Percentiles rank a stretch among this genome's conserved stretches.
These are phyloP conservation scores for Trichoderma breve DNA, from an alignment of 2,329 filamentous ascomycete genomes.

Conservation along the genomic window DNA sequence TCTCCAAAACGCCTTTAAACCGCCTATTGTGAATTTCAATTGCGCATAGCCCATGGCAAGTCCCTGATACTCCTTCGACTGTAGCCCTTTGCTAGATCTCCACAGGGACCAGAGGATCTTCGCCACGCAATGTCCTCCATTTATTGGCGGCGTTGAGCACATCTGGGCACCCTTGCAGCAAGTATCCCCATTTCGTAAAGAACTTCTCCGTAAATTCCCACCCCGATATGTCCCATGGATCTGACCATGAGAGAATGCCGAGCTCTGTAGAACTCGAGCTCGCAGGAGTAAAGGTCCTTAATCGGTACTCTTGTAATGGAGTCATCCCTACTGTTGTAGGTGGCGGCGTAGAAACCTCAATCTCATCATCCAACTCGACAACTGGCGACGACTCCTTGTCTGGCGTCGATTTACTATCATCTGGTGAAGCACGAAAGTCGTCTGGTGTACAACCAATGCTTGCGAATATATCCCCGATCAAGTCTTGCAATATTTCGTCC, in stretches of 20 bases:
- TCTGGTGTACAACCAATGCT: background rate
- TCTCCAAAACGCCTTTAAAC: background rate
- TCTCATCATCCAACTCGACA: background rate
- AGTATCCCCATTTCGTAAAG: slow-evolving; percentile 9
- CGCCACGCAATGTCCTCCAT: slow-evolving; percentile 11
- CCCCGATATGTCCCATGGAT: slow-evolving; percentile 23
- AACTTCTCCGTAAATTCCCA: slow-evolving; percentile 19
- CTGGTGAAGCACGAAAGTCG: background rate
- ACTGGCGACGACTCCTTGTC: background rate
- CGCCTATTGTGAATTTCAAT: background rate
- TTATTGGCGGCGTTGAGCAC: slow-evolving; percentile 14
- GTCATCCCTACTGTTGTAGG: background rate
- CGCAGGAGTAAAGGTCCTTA: background rate
- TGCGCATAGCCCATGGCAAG: background rate
- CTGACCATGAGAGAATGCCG: slow-evolving; percentile 24
- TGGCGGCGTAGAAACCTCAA: background rate
- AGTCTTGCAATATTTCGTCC: slow-evolving; percentile 22
- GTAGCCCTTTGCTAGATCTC: background rate
- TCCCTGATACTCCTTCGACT: background rate
- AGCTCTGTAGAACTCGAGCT: background rate
- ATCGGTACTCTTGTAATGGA: background rate
- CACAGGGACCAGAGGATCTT: slow-evolving; percentile 18
- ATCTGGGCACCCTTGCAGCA: slow-evolving; percentile 16
- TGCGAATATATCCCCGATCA: slow-evolving; percentile 20
- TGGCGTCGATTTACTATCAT: background rate